Evolutionary conservation across 139 green algal genomes (phyloP).

Genomic region (Diplosphaera chodatii): DNA sequence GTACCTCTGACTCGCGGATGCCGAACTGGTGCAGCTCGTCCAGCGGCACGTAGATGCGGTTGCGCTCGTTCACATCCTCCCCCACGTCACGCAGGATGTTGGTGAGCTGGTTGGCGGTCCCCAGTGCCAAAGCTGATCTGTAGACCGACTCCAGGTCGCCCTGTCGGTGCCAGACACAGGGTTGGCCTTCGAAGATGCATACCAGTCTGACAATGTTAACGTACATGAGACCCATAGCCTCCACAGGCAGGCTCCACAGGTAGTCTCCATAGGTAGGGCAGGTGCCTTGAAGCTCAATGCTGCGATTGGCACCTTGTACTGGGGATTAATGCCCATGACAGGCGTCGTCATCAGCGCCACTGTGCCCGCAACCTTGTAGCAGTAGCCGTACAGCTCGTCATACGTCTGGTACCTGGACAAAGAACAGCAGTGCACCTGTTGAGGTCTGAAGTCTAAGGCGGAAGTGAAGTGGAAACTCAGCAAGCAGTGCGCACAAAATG

Average conservation of each 20-base stretch:
- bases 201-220: no score
- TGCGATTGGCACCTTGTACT: constrained; percentile 75
- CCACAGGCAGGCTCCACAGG: no score
- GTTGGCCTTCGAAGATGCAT: no score
- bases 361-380: constrained; percentile 95
- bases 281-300: no score
- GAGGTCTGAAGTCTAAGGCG: no score
- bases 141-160: constrained; percentile 83
- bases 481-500: no score
- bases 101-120: constrained; percentile 98
- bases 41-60: constrained; percentile 92
- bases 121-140: constrained; percentile 83
- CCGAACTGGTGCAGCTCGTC: constrained; percentile 84
- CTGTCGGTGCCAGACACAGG: no score
- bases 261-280: no score
- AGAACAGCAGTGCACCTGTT: no score
- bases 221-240: no score
- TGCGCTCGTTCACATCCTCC: constrained; percentile 79
- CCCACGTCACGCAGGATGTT: constrained; percentile 98
- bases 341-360: constrained; percentile 95
- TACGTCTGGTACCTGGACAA: constrained; percentile 87
- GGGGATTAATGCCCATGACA: constrained; percentile 91
- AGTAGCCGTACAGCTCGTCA: constrained; percentile 99
- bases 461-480: no score
- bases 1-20: constrained; percentile 82